phyloP scores from a whole-genome alignment of 176 grass and related monocot species.

The Musa itinerans region DNA sequence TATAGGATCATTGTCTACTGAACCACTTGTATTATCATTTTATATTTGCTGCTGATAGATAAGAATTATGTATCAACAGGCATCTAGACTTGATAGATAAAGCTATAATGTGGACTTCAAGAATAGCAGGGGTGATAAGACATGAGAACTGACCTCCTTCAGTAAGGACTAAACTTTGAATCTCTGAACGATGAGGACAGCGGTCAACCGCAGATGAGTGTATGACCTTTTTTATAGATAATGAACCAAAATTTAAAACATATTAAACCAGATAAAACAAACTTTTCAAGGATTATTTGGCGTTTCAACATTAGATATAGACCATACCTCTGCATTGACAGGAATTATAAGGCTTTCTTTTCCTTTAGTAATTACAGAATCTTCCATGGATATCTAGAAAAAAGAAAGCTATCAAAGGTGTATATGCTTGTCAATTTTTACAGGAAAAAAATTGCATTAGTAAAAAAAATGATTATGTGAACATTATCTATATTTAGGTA shows the following conservation, averaged over 20 bases:
- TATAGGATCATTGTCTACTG: not conserved
- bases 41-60: not conserved
- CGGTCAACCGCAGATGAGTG: constrained; percentile 70
- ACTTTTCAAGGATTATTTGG: not conserved
- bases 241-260: constrained; percentile 16
- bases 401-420: not conserved
- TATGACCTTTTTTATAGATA: constrained; percentile 38
- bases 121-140: not conserved
- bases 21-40: not conserved
- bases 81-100: not conserved
- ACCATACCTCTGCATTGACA: constrained; percentile 48
- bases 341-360: constrained; percentile 95
- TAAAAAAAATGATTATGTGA: not conserved
- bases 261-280: not conserved
- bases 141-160: constrained; percentile 40
- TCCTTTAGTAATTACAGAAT: constrained; percentile 40
- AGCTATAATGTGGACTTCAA: too few relatives aligned
- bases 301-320: not conserved
- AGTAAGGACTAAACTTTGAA: constrained; percentile 78
- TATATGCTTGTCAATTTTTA: not conserved
- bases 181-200: constrained; percentile 71
- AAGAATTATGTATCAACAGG: not conserved
- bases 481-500: not conserved
- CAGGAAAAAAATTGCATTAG: not conserved
- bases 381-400: constrained; percentile 71